Evolutionary conservation across 352 stramenopile genomes (phyloP).

Genomic region (Phytophthora citricola): DNA sequence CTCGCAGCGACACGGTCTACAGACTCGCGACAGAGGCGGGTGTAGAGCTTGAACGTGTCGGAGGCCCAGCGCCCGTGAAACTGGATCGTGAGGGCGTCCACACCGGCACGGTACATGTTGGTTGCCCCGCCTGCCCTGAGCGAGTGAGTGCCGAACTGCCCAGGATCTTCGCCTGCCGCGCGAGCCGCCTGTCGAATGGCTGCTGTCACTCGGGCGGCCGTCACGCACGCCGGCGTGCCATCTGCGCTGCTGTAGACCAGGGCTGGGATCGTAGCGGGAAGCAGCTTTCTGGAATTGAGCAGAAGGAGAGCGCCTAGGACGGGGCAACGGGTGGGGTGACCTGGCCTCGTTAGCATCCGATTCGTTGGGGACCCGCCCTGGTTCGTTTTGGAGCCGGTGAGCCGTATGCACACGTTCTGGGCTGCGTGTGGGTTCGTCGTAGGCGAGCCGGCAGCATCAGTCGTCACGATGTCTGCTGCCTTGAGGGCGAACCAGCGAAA

Average conservation of each 20-base stretch:
- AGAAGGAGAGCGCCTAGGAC: constrained; percentile 5
- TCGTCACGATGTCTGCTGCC: neutral
- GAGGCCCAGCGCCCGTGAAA: constrained; percentile 9
- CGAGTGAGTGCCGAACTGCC: neutral
- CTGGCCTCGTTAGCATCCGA: constrained; percentile 1
- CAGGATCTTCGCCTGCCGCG: neutral
- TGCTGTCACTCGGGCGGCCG: neutral
- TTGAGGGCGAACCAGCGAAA: constrained; percentile 12
- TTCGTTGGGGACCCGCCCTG: neutral
- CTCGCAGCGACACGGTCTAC: neutral
- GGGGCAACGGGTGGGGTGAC: neutral
- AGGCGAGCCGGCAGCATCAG: neutral
- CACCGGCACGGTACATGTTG: neutral
- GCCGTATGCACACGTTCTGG: neutral
- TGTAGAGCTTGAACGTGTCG: constrained; percentile 11
- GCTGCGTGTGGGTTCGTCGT: neutral
- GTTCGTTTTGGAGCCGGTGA: constrained; percentile 15
- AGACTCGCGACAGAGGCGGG: neutral
- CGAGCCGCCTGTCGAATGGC: neutral
- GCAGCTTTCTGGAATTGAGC: neutral
- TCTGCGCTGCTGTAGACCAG: neutral
- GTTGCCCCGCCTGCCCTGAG: neutral
- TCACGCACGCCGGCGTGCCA: neutral
- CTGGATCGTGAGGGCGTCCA: constrained; percentile 7
- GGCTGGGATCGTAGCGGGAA: neutral